Evolutionary conservation across 2,329 filamentous ascomycete species (phyloP).

Genomic region (Emergomyces africanus): DNA sequence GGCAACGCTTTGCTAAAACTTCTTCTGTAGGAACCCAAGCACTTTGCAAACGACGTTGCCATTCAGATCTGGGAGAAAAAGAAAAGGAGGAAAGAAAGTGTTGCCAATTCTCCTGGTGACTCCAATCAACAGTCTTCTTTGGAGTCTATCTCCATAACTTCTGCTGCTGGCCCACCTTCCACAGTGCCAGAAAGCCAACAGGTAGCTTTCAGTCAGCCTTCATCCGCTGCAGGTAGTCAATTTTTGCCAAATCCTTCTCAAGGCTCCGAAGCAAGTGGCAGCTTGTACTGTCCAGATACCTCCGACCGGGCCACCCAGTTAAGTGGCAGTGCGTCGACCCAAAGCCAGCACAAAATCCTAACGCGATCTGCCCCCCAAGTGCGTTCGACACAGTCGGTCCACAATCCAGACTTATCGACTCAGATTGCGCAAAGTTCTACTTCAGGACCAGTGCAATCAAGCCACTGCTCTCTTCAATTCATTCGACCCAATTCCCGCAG

Average conservation of each 20-base stretch:
- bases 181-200: slow-evolving; percentile 2
- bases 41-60: slow-evolving; percentile 21
- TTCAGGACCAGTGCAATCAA: not conserved
- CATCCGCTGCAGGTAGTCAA: not conserved
- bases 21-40: slow-evolving; percentile 22
- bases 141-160: not conserved
- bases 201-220: slow-evolving; percentile 1
- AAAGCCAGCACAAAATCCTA: slow-evolving; percentile 2
- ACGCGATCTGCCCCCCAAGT: not conserved
- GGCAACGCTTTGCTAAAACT: not conserved
- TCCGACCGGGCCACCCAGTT: slow-evolving; percentile 2
- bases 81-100: slow-evolving; percentile 12
- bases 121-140: not conserved
- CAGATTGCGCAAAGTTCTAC: not conserved
- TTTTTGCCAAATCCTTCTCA: slow-evolving; percentile 3
- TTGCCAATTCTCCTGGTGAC: slow-evolving; percentile 5
- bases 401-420: not conserved
- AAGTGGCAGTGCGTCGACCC: not conserved
- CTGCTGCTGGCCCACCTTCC: slow-evolving; percentile 5
- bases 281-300: slow-evolving; percentile 3
- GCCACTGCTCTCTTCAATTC: not conserved
- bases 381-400: not conserved
- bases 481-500: not conserved
- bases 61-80: slow-evolving; percentile 18
- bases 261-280: slow-evolving; percentile 3